phyloP scores from a whole-genome alignment of 2,329 filamentous ascomycete species.

The Xylariaceae sp. region DNA sequence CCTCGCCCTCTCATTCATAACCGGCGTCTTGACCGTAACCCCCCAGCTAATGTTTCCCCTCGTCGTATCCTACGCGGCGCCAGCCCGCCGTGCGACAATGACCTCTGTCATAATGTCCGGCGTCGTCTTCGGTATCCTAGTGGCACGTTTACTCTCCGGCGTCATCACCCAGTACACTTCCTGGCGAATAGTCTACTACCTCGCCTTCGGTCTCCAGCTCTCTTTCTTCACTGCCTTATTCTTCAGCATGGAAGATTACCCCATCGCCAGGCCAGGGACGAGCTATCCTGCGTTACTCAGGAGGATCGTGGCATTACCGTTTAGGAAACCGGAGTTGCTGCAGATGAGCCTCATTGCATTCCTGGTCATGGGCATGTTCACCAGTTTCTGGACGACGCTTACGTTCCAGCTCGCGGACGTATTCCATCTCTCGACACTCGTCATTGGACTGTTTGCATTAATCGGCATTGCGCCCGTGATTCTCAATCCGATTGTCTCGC shows the following conservation, averaged over 20 bases:
- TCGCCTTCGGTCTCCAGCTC: slow-evolving; percentile 68
- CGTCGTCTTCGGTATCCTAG: slow-evolving; percentile 68
- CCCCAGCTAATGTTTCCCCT: slow-evolving; percentile 77
- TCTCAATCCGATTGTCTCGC: slow-evolving; percentile 26
- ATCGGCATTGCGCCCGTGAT: slow-evolving; percentile 28
- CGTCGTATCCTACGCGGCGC: slow-evolving; percentile 72
- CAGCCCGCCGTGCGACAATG: slow-evolving; percentile 62
- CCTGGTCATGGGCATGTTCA: slow-evolving; percentile 50
- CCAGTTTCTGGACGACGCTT: slow-evolving; percentile 47
- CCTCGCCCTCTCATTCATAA: slow-evolving; percentile 66
- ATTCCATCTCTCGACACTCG: slow-evolving; percentile 25
- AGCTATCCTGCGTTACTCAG: slow-evolving; percentile 64
- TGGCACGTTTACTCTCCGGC: slow-evolving; percentile 72
- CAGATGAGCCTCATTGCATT: slow-evolving; percentile 67
- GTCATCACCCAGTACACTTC: slow-evolving; percentile 68
- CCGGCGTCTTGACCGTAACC: slow-evolving; percentile 74
- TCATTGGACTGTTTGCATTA: slow-evolving; percentile 28
- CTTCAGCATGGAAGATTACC: slow-evolving; percentile 77
- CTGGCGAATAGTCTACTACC: slow-evolving; percentile 78
- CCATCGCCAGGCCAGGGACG: slow-evolving; percentile 64
- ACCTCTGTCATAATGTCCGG: slow-evolving; percentile 73
- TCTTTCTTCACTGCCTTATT: slow-evolving; percentile 62
- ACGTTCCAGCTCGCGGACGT: slow-evolving; percentile 28
- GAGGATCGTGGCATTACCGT: slow-evolving; percentile 60
- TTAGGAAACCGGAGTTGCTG: slow-evolving; percentile 63